Evolutionary conservation across 1,284 basidiomycete species (phyloP).

Genomic region (Veloboletus limbatus): DNA sequence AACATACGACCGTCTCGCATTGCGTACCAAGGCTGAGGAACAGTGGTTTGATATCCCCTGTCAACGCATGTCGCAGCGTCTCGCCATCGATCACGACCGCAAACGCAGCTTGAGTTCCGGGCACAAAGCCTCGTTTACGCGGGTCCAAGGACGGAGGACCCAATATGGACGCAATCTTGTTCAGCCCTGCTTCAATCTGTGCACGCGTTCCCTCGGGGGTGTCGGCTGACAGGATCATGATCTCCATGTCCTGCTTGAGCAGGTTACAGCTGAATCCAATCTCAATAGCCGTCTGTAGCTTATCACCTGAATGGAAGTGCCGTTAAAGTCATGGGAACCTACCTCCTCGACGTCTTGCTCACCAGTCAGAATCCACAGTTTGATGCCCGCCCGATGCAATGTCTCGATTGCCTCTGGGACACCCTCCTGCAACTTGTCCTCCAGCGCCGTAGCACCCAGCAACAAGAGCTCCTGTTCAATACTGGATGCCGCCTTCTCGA

Average conservation of each 20-base stretch:
- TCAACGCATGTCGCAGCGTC: conserved; percentile 81
- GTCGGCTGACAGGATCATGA: conserved; percentile 95
- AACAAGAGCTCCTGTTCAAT: conserved; percentile 84
- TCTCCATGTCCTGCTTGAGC: conserved; percentile 87
- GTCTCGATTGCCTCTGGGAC: conserved; percentile 95
- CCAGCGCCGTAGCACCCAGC: conserved; percentile 91
- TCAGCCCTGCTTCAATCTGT: conserved; percentile 90
- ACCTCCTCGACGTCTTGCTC: conserved; percentile 19
- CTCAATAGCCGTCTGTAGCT: conserved; percentile 96
- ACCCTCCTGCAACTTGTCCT: conserved; percentile 96
- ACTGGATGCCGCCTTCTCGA: conserved; percentile 83
- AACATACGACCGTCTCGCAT: conserved; percentile 96
- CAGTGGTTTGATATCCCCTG: conserved; percentile 73
- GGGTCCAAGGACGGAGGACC: conserved; percentile 61
- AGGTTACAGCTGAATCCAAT: conserved; percentile 93
- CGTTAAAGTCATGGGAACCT: not conserved
- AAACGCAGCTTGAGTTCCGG: conserved; percentile 70
- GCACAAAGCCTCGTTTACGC: conserved; percentile 62
- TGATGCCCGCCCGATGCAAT: conserved; percentile 92
- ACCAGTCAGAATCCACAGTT: conserved; percentile 94
- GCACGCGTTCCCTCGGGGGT: conserved; percentile 70
- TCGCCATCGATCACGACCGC: conserved; percentile 98
- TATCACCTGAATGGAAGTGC: conserved; percentile 66
- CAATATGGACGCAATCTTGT: conserved; percentile 87
- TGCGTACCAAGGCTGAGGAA: conserved; percentile 94